Base-by-base conservation (phyloP, 805 yeast genomes). In the Ogataea pini region DNA sequence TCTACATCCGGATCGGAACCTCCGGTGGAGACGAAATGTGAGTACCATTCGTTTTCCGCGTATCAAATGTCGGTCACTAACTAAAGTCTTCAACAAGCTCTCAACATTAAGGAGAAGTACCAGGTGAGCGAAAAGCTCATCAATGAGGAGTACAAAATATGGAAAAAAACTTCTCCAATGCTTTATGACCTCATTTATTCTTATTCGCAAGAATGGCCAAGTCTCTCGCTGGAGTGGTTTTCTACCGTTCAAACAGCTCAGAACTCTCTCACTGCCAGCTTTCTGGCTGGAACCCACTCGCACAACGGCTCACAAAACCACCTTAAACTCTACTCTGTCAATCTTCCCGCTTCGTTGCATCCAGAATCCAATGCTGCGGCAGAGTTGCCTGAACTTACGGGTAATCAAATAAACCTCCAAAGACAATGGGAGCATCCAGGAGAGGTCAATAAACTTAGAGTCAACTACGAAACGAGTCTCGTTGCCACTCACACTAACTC, bases 141-240 rank as follows among this genome's bases (percentile, higher is more conserved):
- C 51, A 86, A 86, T 58, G 95, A 86, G 65, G 94, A 86, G 68
- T 86, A 77, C 72, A 80, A 80, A 57, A 78, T 83, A 49, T 89
- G 96, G 96, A 89, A 88, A 64, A 87, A 88, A 60, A 79, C 92
- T 1, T 84, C 86, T 12, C 96, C 95, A 3, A 72, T 86, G 55
- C 71, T 89, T 50, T 89, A 89, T 65, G 87, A 84, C 56, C 77
- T 85, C 52, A 72, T 89, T 39, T 83, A 86, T 52, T 85, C 94
- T 3, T 78, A 77, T 41, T 81, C 85, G 7, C 69, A 83, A 20
- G 77, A 80, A 44, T 83, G 83, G 79, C 95, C 96, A 1, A 80
- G 89, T 13, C 67, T 87, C 50, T 73, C 90, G 0, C 76, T 86
- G 14, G 80, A 83, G 55, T 86, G 89, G 82, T 69, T 86, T 29